These are phyloP conservation scores for Chrysanthemum lavandulifolium DNA, from an alignment of 129 eudicot species.

Conservation along the genomic window DNA sequence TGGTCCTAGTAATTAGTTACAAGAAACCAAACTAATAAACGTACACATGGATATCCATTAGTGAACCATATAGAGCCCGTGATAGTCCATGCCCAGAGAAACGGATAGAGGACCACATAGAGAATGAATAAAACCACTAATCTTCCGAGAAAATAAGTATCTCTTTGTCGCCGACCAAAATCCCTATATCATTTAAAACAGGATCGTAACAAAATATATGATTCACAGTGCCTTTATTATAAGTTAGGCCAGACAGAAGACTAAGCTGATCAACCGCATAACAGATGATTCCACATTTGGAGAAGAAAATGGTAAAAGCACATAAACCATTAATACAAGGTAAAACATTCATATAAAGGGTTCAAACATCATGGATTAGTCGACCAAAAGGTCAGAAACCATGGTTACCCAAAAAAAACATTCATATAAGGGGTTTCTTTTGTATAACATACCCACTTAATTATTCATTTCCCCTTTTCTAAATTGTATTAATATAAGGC, in stretches of 20 bases:
- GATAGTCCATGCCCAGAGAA: conserved; percentile 90
- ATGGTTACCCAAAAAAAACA: no score
- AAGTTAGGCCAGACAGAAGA: neutral
- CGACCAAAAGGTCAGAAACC: no score
- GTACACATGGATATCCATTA: conserved; percentile 72
- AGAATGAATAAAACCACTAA: conserved; percentile 68
- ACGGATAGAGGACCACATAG: conserved; percentile 69
- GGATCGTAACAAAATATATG: neutral
- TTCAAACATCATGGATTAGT: neutral
- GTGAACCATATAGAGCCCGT: conserved; percentile 68
- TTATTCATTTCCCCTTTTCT: no score
- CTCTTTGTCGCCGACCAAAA: conserved; percentile 85
- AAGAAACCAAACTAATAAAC: conserved; percentile 21
- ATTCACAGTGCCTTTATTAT: neutral
- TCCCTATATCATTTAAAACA: conserved; percentile 47
- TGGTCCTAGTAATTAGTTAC: conserved; percentile 4
- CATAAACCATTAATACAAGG: neutral
- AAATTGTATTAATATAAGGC: no score
- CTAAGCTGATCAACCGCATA: neutral
- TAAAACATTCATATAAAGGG: neutral
- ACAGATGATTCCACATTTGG: neutral
- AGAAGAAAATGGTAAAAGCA: neutral
- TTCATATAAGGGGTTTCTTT: no score
- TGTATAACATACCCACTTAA: no score
- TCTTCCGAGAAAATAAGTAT: conserved; percentile 84